phyloP scores from a whole-genome alignment of 2,329 filamentous ascomycete genomes.

The Penicillium hesseltinei region DNA sequence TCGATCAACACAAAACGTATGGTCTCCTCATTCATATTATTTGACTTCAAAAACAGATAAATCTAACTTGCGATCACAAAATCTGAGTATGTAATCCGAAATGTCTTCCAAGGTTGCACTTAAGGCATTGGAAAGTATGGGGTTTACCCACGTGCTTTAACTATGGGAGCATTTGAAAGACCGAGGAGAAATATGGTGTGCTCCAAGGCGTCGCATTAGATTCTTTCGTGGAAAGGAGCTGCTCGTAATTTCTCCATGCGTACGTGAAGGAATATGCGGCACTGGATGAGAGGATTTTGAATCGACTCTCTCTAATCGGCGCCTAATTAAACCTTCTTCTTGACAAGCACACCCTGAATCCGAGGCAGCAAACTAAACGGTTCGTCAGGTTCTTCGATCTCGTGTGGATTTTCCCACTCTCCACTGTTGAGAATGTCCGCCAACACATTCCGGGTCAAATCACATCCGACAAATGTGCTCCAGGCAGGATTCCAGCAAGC shows the following conservation, averaged over 20 bases:
- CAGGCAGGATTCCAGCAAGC: conserved; percentile 21
- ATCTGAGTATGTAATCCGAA: not conserved
- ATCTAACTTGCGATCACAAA: not conserved
- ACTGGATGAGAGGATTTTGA: too few species aligned
- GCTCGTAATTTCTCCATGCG: too few species aligned
- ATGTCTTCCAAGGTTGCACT: not conserved
- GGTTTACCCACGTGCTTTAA: too few species aligned
- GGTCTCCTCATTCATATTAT: not conserved
- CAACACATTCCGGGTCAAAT: conserved; percentile 18
- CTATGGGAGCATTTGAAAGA: too few species aligned
- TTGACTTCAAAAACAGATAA: not conserved
- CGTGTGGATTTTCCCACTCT: conserved; percentile 21
- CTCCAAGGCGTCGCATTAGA: too few species aligned
- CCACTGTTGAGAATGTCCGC: conserved; percentile 20
- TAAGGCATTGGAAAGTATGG: too few species aligned
- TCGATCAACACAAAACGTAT: not conserved
- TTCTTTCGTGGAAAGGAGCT: too few species aligned
- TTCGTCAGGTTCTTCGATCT: conserved; percentile 18
- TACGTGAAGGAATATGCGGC: not conserved
- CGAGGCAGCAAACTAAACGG: conserved; percentile 17
- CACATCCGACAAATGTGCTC: conserved; percentile 21
- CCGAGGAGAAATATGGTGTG: too few species aligned
- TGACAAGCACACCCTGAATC: conserved; percentile 23
- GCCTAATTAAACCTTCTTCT: conserved; percentile 12
- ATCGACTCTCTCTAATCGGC: not conserved